Conservation (phyloP, 768 basidiomycete genomes). For the Leucosporidium creatinivorum region DNA sequence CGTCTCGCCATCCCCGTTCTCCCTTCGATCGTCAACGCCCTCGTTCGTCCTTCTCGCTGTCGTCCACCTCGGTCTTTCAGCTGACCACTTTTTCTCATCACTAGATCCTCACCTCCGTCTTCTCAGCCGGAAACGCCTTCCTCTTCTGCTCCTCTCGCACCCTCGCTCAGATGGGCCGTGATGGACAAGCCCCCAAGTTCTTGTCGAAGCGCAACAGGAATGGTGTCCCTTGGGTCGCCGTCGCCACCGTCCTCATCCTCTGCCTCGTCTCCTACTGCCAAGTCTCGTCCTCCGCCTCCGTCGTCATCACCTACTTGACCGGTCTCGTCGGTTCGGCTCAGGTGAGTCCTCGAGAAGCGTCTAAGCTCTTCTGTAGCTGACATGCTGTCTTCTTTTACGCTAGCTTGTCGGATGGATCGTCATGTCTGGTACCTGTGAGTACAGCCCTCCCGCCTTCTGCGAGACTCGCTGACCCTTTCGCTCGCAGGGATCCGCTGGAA, state of each 20-base stretch:
- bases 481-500: constrained; percentile 3
- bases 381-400: too few relatives aligned
- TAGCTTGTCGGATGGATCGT: constrained; percentile 4
- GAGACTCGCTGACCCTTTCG: too few relatives aligned
- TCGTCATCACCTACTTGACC: constrained; percentile 6
- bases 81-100: too few relatives aligned
- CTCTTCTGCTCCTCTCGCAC: background rate
- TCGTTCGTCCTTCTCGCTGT: background rate
- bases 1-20: background rate
- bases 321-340: background rate
- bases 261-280: background rate
- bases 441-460: too few relatives aligned
- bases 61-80: background rate
- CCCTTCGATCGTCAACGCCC: constrained; percentile 1
- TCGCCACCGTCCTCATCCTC: background rate
- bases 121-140: constrained; percentile 1
- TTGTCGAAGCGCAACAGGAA: background rate
- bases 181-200: background rate
- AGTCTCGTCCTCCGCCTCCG: constrained; percentile 1
- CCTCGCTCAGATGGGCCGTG: background rate
- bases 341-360: too few relatives aligned
- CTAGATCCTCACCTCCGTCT: background rate
- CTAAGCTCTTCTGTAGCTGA: too few relatives aligned
- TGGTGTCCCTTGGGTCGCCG: background rate
- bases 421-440: background rate